Percentiles rank a stretch among this genome's conserved stretches.
phyloP scores from a whole-genome alignment of 495 filamentous ascomycete species.

The Xylaria acuta region DNA sequence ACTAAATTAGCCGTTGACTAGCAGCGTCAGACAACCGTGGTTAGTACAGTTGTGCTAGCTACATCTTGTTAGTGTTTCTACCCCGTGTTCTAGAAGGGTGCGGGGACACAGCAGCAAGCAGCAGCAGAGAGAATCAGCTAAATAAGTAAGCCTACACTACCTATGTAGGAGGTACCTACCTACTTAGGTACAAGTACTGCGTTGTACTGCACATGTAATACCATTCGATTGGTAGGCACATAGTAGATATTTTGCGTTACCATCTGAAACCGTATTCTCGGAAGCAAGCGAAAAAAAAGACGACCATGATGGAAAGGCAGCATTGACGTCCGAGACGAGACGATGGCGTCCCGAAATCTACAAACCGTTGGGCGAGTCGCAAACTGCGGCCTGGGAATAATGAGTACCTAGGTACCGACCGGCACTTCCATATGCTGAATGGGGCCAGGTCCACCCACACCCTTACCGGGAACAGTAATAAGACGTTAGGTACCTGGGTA shows the following conservation, averaged over 20 bases:
- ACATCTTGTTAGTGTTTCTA: constrained; percentile 9
- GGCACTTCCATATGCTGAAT: background rate
- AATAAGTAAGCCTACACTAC: no score
- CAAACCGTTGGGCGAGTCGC: background rate
- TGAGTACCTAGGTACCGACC: background rate
- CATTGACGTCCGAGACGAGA: background rate
- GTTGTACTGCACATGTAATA: background rate
- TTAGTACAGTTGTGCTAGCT: constrained; percentile 6
- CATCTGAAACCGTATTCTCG: constrained; percentile 9
- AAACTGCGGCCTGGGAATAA: constrained; percentile 22
- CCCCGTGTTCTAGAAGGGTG: constrained; percentile 28
- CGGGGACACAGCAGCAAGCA: constrained; percentile 6
- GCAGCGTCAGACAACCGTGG: background rate
- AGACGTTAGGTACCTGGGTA: no score
- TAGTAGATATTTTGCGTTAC: background rate
- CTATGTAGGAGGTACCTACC: no score
- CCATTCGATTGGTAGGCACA: background rate
- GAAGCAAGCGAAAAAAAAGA: constrained; percentile 18
- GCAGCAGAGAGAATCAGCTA: constrained; percentile 1
- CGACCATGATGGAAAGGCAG: background rate
- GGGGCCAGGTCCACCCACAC: constrained; percentile 9
- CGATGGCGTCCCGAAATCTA: background rate
- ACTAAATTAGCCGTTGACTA: background rate
- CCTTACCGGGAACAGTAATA: constrained; percentile 4
- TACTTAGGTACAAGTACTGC: no score